Base-by-base conservation (phyloP, 176 grass and related monocot species). In the Aegilops longissima region DNA sequence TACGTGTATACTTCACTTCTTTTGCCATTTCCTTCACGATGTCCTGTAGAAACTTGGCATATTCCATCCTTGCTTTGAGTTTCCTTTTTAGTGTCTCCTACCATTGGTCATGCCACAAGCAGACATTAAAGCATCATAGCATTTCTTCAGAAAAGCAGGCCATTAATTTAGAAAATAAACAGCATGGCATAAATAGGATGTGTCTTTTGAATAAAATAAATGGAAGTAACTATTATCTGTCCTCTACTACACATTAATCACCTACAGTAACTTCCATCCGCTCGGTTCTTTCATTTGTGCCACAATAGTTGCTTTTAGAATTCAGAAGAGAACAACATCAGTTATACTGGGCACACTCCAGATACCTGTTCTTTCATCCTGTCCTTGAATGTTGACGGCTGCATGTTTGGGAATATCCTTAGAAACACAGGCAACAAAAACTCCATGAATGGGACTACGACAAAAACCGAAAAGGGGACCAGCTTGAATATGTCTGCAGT, bases 51-150 rank as follows among this genome's bases (percentile, higher is more conserved):
- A 75, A 75, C 42, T 75, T 75, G 24, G 72, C 72, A 75, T 75
- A 75, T 75, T 75, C 42, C 72, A 75, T 75, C 72, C 44, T 75
- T 9, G 72, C 72, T 51, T 75, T 75, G 13, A 75, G 72, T 49
- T 75, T 75, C 42, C 72, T 75, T 75, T 49, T 75, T 75, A 75
- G 42, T 75, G 42, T 13, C 14, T 75, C 72, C 72, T 49, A 75
- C 23, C 11, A 75, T 29, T 74, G n/a, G 71, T 74, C 71, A 74
- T 9, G 42, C 0, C 6, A 74, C 5, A 74, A 49, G 23, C 0
- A 73, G 6, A 27, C 13, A 74, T 1, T 27, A 47, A 45, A 75
- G 7, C 0, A 25, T n/a, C 2, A 4, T 3, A 0, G 0, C 0
- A 0, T 74, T 74, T 74, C 6, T 74, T 45, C 71, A 74, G 12